A percentile compares a stretch with the other conserved stretches of the same genome.
phyloP scores from a whole-genome alignment of 2,329 filamentous ascomycete genomes.

The Fusarium secorum region DNA sequence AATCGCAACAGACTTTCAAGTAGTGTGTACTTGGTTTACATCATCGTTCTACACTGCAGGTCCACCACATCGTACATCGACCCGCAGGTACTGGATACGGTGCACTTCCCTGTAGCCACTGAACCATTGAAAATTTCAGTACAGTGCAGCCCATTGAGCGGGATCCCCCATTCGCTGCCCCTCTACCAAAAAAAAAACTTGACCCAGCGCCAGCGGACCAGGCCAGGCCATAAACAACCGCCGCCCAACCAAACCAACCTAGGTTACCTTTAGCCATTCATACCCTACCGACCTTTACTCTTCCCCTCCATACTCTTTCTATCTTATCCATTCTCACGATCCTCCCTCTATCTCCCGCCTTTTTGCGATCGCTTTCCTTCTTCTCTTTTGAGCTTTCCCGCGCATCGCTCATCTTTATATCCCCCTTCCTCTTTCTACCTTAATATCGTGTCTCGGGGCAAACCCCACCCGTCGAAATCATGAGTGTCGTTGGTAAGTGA shows the following conservation, averaged over 20 bases:
- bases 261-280: background rate
- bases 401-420: conserved; percentile 23
- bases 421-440: conserved; percentile 18
- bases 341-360: conserved; percentile 18
- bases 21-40: conserved; percentile 31
- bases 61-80: background rate
- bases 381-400: conserved; percentile 33
- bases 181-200: conserved; percentile 24
- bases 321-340: conserved; percentile 28
- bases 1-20: background rate
- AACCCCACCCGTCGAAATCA: conserved; percentile 50
- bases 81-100: conserved; percentile 29
- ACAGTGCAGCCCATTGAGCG: conserved; percentile 18
- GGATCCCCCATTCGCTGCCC: conserved; percentile 29
- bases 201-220: conserved; percentile 17
- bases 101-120: conserved; percentile 12
- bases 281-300: conserved; percentile 4
- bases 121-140: conserved; percentile 32
- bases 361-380: conserved; percentile 30
- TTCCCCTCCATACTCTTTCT: conserved; percentile 24
- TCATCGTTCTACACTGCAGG: conserved; percentile 6
- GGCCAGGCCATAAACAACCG: conserved; percentile 26
- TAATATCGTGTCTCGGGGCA: conserved; percentile 37
- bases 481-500: conserved; percentile 62
- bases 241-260: conserved; percentile 22